Percentiles rank a stretch among this genome's conserved stretches.
Conservation (phyloP, 768 basidiomycete species). For the Boletus pseudopeckii region DNA sequence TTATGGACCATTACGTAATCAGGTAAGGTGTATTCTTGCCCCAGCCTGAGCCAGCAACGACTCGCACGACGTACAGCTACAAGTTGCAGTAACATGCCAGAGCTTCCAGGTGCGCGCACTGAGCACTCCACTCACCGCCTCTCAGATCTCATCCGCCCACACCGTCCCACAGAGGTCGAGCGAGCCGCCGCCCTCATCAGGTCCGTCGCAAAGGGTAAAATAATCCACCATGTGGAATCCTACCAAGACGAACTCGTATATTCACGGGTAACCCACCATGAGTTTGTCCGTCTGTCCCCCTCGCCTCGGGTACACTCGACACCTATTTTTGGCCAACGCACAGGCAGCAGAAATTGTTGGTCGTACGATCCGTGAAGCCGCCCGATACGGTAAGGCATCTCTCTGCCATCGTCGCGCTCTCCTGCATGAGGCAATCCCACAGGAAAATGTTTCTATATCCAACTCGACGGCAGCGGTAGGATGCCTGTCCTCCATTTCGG, state of each 20-base stretch:
- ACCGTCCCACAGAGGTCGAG: conserved; percentile 55
- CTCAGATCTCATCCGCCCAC: neutral
- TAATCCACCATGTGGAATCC: conserved; percentile 55
- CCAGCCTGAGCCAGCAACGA: too few relatives aligned
- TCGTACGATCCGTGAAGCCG: conserved; percentile 44
- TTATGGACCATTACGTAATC: conserved; percentile 10
- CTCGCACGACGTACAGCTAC: too few relatives aligned
- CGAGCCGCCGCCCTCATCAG: conserved; percentile 57
- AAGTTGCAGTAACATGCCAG: conserved; percentile 29
- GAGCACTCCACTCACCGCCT: neutral
- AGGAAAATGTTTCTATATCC: conserved; percentile 69
- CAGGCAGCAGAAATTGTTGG: conserved; percentile 55
- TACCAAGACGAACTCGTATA: conserved; percentile 63
- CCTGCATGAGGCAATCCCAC: neutral
- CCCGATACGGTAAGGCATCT: conserved; percentile 48
- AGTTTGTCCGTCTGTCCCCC: conserved; percentile 52
- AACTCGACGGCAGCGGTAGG: conserved; percentile 56
- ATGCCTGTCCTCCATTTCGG: conserved; percentile 77
- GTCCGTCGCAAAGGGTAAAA: conserved; percentile 48
- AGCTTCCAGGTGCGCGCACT: conserved; percentile 45
- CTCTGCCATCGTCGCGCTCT: neutral
- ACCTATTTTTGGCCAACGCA: neutral
- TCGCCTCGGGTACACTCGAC: neutral
- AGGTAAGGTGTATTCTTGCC: too few relatives aligned
- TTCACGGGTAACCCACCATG: conserved; percentile 47